Conservation (phyloP, 169 alveolate genomes). For the Plasmodium adleri region DNA sequence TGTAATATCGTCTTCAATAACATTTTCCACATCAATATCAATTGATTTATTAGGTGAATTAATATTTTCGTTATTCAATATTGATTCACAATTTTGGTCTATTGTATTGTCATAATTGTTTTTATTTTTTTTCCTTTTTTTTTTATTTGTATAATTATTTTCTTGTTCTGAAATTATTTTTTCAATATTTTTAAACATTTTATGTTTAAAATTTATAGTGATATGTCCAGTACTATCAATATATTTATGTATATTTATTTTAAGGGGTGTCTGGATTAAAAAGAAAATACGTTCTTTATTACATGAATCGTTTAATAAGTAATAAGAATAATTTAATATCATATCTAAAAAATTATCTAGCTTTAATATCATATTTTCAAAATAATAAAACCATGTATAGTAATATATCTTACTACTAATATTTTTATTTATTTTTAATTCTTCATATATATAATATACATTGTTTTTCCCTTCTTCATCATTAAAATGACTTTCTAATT, state of each 20-base stretch:
- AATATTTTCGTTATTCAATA: neutral
- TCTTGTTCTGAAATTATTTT: conserved; percentile 9
- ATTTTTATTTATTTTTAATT: conserved; percentile 38
- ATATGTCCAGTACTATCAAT: conserved; percentile 1
- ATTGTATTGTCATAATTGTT: too few species aligned
- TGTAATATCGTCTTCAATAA: neutral
- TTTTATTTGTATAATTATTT: conserved; percentile 1
- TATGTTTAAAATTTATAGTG: conserved; percentile 29
- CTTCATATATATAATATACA: conserved; percentile 42
- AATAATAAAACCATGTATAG: conserved; percentile 70
- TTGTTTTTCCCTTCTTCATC: conserved; percentile 22
- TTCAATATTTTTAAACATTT: conserved; percentile 44
- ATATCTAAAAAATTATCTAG: conserved; percentile 26
- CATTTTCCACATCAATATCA: too few species aligned
- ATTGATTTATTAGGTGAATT: neutral
- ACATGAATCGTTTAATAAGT: conserved; percentile 18
- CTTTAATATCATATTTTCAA: conserved; percentile 54
- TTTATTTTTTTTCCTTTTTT: neutral
- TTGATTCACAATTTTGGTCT: too few species aligned
- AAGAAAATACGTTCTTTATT: conserved; percentile 44
- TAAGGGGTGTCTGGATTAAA: conserved; percentile 7
- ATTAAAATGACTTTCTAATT: neutral
- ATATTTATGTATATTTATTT: neutral
- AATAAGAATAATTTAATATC: conserved; percentile 62
- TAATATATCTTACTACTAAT: conserved; percentile 19